These are phyloP conservation scores for Botrytis galanthina DNA, from an alignment of 2,329 filamentous ascomycete genomes.

Conservation along the genomic window DNA sequence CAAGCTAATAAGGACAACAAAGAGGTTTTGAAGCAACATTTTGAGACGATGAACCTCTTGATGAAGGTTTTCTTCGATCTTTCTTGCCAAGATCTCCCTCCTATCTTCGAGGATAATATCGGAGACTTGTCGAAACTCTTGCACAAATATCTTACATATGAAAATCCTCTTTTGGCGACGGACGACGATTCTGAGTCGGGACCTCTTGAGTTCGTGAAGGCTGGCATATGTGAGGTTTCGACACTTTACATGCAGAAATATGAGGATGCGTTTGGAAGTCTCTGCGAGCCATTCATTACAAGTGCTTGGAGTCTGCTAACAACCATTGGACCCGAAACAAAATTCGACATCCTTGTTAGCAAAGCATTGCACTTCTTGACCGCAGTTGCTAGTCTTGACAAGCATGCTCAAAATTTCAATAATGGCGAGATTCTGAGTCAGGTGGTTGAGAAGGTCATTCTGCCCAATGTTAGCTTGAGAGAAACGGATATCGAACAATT, in stretches of 20 bases:
- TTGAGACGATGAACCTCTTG: slow-evolving; percentile 82
- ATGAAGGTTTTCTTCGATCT: slow-evolving; percentile 94
- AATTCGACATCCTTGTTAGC: slow-evolving; percentile 93
- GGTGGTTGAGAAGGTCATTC: slow-evolving; percentile 91
- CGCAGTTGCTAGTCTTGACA: slow-evolving; percentile 73
- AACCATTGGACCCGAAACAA: slow-evolving; percentile 79
- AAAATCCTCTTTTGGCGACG: slow-evolving; percentile 77
- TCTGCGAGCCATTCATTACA: slow-evolving; percentile 80
- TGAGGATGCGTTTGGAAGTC: slow-evolving; percentile 84
- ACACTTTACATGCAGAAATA: slow-evolving; percentile 93
- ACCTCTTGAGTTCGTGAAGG: slow-evolving; percentile 80
- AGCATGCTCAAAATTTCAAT: slow-evolving; percentile 84
- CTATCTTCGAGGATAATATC: slow-evolving; percentile 89
- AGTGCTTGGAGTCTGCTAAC: slow-evolving; percentile 92
- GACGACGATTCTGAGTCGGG: slow-evolving; percentile 89
- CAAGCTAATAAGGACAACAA: slow-evolving; percentile 74
- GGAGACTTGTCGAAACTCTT: slow-evolving; percentile 72
- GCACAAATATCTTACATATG: slow-evolving; percentile 90
- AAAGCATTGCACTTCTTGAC: slow-evolving; percentile 93
- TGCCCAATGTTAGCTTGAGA: slow-evolving; percentile 87
- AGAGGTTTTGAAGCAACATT: slow-evolving; percentile 70
- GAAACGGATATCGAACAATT: slow-evolving; percentile 95
- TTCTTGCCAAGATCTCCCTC: slow-evolving; percentile 94
- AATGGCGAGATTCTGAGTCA: slow-evolving; percentile 74
- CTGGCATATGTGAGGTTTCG: slow-evolving; percentile 87